Evolutionary conservation across 345 rosid genomes (phyloP).

Genomic region (Triadica sebifera): DNA sequence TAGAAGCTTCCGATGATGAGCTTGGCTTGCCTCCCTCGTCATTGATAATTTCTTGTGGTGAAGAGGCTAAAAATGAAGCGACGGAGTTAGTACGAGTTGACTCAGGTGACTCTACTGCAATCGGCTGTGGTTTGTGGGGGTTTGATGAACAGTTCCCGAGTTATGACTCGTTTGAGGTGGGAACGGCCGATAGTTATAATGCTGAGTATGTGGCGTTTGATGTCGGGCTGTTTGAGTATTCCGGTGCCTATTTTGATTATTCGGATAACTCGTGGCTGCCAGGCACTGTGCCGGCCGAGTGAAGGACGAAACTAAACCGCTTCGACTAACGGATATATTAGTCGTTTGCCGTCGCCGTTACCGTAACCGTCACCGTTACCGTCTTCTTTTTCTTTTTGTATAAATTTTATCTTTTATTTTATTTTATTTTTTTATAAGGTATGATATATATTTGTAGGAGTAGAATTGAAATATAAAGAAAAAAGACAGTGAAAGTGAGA

Average conservation of each 20-base stretch:
- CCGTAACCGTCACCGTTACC: neutral
- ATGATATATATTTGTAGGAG: constrained; percentile 11
- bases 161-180: constrained; percentile 40
- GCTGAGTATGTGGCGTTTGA: neutral
- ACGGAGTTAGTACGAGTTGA: constrained; percentile 29
- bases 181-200: neutral
- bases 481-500: neutral
- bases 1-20: constrained; percentile 34
- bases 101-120: constrained; percentile 24
- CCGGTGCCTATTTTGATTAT: constrained; percentile 33
- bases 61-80: constrained; percentile 6
- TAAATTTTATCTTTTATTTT: neutral
- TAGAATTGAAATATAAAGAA: constrained; percentile 4
- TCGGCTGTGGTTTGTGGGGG: constrained; percentile 37
- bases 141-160: constrained; percentile 32
- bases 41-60: neutral
- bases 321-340: neutral
- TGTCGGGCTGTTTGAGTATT: constrained; percentile 42
- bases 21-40: constrained; percentile 31
- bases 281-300: constrained; percentile 31
- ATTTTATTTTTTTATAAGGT: neutral
- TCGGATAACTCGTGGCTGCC: constrained; percentile 31
- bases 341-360: neutral
- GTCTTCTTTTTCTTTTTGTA: neutral
- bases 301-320: too few species aligned